Percentiles rank a stretch among this genome's conserved stretches.
Conservation (phyloP, 768 basidiomycete genomes). For the Cyclocybe aegerita region DNA sequence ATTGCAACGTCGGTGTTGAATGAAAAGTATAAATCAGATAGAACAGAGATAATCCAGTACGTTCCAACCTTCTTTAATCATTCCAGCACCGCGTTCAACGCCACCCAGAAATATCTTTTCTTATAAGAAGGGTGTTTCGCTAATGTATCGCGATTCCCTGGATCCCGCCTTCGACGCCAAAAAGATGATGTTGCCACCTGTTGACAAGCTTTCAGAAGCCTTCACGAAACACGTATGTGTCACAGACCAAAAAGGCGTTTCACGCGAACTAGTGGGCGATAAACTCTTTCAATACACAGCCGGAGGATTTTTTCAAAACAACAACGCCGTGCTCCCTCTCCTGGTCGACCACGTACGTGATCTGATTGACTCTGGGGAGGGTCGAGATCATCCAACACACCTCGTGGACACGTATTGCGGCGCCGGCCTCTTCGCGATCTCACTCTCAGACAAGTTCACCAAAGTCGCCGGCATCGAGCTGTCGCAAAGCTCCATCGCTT, state of each 20-base stretch:
- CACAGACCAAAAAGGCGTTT: slow-evolving; percentile 74
- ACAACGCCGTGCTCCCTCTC: slow-evolving; percentile 86
- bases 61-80: slow-evolving; percentile 15
- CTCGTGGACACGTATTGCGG: slow-evolving; percentile 97
- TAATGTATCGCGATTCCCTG: slow-evolving; percentile 85
- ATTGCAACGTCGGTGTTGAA: slow-evolving; percentile 86
- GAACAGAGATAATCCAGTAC: slow-evolving; percentile 69
- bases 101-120: slow-evolving; percentile 66
- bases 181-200: slow-evolving; percentile 22
- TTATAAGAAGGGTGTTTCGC: slow-evolving; percentile 86
- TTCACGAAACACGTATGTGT: slow-evolving; percentile 73
- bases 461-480: slow-evolving; percentile 90
- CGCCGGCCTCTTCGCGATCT: slow-evolving; percentile 83
- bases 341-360: slow-evolving; percentile 83
- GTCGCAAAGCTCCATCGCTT: slow-evolving; percentile 65
- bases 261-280: slow-evolving; percentile 83
- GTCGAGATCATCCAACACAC: slow-evolving; percentile 57
- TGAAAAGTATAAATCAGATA: slow-evolving; percentile 54
- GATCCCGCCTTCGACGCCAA: slow-evolving; percentile 22
- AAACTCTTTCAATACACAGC: slow-evolving; percentile 83
- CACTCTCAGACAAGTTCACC: slow-evolving; percentile 72
- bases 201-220: slow-evolving; percentile 36
- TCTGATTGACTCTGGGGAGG: slow-evolving; percentile 52
- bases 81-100: slow-evolving; percentile 4
- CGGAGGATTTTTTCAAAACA: slow-evolving; percentile 97